A percentile compares a stretch with the other conserved stretches of the same genome.
Conservation (phyloP, 805 yeast species). For the Scheffersomyces amazonensis region DNA sequence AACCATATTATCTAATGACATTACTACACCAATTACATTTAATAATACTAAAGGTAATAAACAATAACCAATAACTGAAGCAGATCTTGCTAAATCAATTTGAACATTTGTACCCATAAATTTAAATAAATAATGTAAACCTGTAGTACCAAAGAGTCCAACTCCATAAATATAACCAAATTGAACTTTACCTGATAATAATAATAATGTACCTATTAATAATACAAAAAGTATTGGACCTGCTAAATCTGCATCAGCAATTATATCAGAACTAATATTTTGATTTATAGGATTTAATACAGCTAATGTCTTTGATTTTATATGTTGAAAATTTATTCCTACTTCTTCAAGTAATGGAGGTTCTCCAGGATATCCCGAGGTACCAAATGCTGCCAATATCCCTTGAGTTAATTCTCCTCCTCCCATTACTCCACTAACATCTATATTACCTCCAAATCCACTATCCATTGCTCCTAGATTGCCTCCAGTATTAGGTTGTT, state of each 20-base stretch:
- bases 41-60: conserved; percentile 81
- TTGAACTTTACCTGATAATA: conserved; percentile 90
- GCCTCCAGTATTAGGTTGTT: conserved; percentile 13
- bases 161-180: conserved; percentile 97
- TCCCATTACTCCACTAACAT: conserved; percentile 43
- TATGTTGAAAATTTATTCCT: conserved; percentile 89
- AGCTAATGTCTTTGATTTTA: conserved; percentile 76
- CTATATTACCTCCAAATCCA: conserved; percentile 32
- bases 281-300: conserved; percentile 76
- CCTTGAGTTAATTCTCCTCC: conserved; percentile 63
- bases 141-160: conserved; percentile 83
- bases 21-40: conserved; percentile 66
- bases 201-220: conserved; percentile 76
- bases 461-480: conserved; percentile 38
- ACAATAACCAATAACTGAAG: conserved; percentile 92
- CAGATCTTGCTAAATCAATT: conserved; percentile 67
- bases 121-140: conserved; percentile 80
- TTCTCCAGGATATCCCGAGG: conserved; percentile 93
- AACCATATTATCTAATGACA: conserved; percentile 63
- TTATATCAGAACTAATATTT: conserved; percentile 62
- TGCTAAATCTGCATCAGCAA: conserved; percentile 89
- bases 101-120: conserved; percentile 75
- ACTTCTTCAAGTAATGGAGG: conserved; percentile 89
- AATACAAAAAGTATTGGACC: conserved; percentile 92
- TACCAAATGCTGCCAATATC: conserved; percentile 85